Conservation (phyloP, 208 protist species). For the Trypanosoma cruzi region DNA sequence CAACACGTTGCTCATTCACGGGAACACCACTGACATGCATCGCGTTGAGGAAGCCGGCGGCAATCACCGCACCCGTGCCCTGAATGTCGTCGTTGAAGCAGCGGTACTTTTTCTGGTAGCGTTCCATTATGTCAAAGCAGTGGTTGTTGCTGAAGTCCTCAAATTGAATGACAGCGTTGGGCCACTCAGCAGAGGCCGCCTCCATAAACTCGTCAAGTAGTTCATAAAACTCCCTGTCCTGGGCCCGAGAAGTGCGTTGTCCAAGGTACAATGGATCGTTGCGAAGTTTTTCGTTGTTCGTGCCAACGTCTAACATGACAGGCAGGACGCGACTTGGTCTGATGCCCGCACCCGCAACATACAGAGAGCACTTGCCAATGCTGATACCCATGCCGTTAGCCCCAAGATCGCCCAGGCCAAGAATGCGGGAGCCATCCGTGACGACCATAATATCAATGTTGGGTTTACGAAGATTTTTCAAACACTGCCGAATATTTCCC, state of each 20-base stretch:
- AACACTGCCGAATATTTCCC: conserved; percentile 53
- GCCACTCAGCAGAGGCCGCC: conserved; percentile 69
- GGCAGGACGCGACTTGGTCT: conserved; percentile 81
- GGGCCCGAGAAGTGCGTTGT: conserved; percentile 34
- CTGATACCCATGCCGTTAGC: conserved; percentile 94
- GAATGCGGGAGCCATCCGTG: conserved; percentile 91
- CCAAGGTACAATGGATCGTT: conserved; percentile 86
- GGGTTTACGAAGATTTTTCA: conserved; percentile 73
- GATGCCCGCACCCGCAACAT: conserved; percentile 86
- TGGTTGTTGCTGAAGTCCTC: conserved; percentile 96
- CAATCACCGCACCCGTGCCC: conserved; percentile 95
- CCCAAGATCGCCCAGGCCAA: conserved; percentile 90
- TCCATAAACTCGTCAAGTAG: conserved; percentile 91
- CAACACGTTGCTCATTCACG: conserved; percentile 62
- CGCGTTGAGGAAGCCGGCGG: conserved; percentile 92
- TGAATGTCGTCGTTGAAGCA: conserved; percentile 98
- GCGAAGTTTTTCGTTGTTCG: conserved; percentile 73
- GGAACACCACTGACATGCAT: conserved; percentile 35
- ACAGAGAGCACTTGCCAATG: conserved; percentile 92
- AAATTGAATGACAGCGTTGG: conserved; percentile 88
- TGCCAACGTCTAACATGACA: conserved; percentile 89
- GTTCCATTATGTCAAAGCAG: conserved; percentile 91
- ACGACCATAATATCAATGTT: conserved; percentile 91
- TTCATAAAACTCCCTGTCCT: conserved; percentile 68
- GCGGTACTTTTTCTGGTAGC: conserved; percentile 81